These are phyloP conservation scores for Takashimella tepidaria DNA, from an alignment of 1,284 basidiomycete species.

Conservation along the genomic window DNA sequence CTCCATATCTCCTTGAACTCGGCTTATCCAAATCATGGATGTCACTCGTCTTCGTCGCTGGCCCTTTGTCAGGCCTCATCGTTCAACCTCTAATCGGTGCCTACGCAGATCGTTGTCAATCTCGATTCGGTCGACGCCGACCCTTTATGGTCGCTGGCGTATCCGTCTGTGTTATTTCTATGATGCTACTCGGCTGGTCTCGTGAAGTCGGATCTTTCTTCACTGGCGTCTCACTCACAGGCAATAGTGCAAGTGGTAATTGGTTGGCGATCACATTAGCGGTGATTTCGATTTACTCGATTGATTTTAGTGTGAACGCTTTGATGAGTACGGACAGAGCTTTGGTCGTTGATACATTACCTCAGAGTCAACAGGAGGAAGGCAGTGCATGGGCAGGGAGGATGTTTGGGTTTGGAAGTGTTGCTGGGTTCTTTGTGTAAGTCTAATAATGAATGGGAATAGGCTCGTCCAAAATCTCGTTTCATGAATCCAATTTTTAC, in stretches of 20 bases:
- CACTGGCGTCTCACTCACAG: not conserved
- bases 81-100: slow-evolving; percentile 86
- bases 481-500: too few species aligned
- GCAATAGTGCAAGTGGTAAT: slow-evolving; percentile 34
- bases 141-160: slow-evolving; percentile 77
- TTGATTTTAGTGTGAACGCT: slow-evolving; percentile 92
- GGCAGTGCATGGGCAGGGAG: slow-evolving; percentile 94
- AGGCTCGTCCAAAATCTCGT: too few species aligned
- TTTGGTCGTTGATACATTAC: slow-evolving; percentile 52
- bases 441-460: too few species aligned
- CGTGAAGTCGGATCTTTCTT: slow-evolving; percentile 64
- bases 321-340: slow-evolving; percentile 50
- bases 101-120: slow-evolving; percentile 81
- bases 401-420: slow-evolving; percentile 75
- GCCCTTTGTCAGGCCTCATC: slow-evolving; percentile 82
- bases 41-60: slow-evolving; percentile 89
- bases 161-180: slow-evolving; percentile 62
- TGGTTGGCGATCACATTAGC: slow-evolving; percentile 61
- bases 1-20: slow-evolving; percentile 85
- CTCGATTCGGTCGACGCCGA: slow-evolving; percentile 72
- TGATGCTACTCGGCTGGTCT: slow-evolving; percentile 81
- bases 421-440: slow-evolving; percentile 79
- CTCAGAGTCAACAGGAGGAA: slow-evolving; percentile 65
- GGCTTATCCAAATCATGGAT: slow-evolving; percentile 82
- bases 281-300: slow-evolving; percentile 75